These are phyloP conservation scores for Phytophthora pinifolia DNA, from an alignment of 352 stramenopile genomes.

Conservation along the genomic window DNA sequence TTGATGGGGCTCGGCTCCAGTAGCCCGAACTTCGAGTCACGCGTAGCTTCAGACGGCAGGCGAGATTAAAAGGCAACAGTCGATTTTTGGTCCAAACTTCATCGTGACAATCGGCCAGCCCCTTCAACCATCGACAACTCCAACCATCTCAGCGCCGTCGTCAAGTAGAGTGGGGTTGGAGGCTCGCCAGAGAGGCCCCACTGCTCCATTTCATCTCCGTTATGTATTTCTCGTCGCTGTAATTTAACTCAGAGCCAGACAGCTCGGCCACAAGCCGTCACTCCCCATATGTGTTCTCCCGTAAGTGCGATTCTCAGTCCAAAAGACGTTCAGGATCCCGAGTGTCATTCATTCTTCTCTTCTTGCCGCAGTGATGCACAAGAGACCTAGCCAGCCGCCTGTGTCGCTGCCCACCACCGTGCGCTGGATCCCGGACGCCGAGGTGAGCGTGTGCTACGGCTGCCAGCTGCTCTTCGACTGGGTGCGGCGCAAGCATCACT, in stretches of 20 bases:
- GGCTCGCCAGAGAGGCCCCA: neutral
- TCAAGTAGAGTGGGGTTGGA: neutral
- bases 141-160: neutral
- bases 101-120: constrained; percentile 1
- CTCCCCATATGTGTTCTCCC: too few species aligned
- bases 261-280: too few species aligned
- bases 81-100: neutral
- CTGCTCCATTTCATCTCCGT: constrained; percentile 11
- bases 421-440: constrained; percentile 81
- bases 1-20: constrained; percentile 50
- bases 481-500: constrained; percentile 90
- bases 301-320: constrained; percentile 1
- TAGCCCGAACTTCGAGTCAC: constrained; percentile 10
- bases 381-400: constrained; percentile 3
- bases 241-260: too few species aligned
- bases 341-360: constrained; percentile 8
- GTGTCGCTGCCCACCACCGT: constrained; percentile 55
- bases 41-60: constrained; percentile 15
- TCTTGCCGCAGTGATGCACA: constrained; percentile 15
- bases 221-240: constrained; percentile 5
- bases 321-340: constrained; percentile 1
- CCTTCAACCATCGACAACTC: neutral
- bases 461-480: constrained; percentile 88
- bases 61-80: constrained; percentile 9
- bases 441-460: constrained; percentile 74